A percentile compares a stretch with the other conserved stretches of the same genome.
Conservation (phyloP, 495 filamentous ascomycete genomes). For the Talaromyces stipitatus region DNA sequence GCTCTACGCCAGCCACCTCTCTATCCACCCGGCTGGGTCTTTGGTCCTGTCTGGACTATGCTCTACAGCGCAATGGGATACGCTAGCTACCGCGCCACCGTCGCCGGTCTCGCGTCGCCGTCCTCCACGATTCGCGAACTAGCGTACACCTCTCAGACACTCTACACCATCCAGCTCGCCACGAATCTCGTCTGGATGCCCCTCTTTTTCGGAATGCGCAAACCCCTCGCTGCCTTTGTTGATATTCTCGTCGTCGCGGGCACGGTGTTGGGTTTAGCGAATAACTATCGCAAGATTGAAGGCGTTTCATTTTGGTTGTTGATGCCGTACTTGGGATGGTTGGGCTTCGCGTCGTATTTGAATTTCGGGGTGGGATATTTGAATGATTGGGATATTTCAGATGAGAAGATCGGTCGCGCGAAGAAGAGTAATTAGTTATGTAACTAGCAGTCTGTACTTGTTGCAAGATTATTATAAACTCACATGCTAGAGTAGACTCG, state of each 20-base stretch:
- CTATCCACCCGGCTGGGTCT: constrained; percentile 70
- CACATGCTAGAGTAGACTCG: too few relatives aligned
- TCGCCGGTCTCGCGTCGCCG: constrained; percentile 48
- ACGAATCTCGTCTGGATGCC: constrained; percentile 91
- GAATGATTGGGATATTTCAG: constrained; percentile 55
- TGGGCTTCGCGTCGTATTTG: constrained; percentile 77
- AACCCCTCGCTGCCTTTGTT: constrained; percentile 63
- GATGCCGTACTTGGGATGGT: constrained; percentile 74
- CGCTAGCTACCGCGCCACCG: constrained; percentile 63
- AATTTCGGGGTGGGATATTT: constrained; percentile 63
- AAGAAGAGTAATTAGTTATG: constrained; percentile 12
- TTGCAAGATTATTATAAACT: too few relatives aligned
- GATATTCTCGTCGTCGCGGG: constrained; percentile 69
- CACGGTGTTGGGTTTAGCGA: constrained; percentile 59
- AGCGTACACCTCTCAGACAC: constrained; percentile 34
- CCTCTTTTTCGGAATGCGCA: constrained; percentile 70
- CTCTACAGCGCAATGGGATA: constrained; percentile 90
- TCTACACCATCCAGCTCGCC: constrained; percentile 78
- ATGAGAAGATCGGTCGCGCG: constrained; percentile 38
- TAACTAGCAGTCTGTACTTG: not conserved
- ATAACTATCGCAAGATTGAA: constrained; percentile 69
- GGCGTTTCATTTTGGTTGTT: constrained; percentile 61
- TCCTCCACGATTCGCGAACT: constrained; percentile 16
- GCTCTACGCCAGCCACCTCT: constrained; percentile 71
- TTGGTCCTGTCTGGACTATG: constrained; percentile 77